Percentiles rank a stretch among this genome's conserved stretches.
Evolutionary conservation across 345 rosid genomes (phyloP).

Genomic region (Hypericum perforatum): DNA sequence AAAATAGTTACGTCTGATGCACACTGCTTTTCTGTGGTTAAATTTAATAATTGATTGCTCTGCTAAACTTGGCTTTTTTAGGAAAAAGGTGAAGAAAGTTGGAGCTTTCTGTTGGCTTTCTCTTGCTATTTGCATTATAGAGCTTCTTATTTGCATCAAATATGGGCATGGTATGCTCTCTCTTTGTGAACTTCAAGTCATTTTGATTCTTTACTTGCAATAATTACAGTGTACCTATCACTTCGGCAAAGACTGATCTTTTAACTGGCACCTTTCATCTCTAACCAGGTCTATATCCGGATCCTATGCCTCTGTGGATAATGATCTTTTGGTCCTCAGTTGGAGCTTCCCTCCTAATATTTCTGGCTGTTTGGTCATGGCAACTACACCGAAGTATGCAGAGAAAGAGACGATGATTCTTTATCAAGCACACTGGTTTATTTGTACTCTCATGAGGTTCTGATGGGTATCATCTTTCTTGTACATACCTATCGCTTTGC

Average conservation of each 20-base stretch:
- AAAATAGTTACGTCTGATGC: too few species aligned
- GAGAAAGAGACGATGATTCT: conserved; percentile 58
- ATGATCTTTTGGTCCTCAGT: conserved; percentile 54
- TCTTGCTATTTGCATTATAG: conserved; percentile 85
- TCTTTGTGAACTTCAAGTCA: background rate
- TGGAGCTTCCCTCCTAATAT: conserved; percentile 46
- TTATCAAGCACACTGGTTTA: background rate
- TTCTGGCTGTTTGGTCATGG: conserved; percentile 70
- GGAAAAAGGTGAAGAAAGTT: conserved; percentile 79
- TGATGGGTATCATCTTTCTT: conserved; percentile 18
- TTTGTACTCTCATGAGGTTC: background rate
- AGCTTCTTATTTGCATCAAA: conserved; percentile 93
- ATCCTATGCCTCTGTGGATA: conserved; percentile 76
- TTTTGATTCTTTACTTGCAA: background rate
- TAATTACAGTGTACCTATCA: background rate
- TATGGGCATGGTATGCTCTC: conserved; percentile 73
- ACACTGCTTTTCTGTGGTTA: conserved; percentile 3
- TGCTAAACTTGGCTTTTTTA: conserved; percentile 13
- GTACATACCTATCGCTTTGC: conserved; percentile 27
- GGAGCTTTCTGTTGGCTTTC: conserved; percentile 99
- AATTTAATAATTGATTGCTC: background rate
- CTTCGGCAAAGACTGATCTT: background rate
- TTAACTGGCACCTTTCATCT: background rate
- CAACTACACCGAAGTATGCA: conserved; percentile 44
- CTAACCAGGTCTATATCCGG: conserved; percentile 69